These are phyloP conservation scores for Tuber magnatum DNA, from an alignment of 495 filamentous ascomycete genomes.

Conservation along the genomic window DNA sequence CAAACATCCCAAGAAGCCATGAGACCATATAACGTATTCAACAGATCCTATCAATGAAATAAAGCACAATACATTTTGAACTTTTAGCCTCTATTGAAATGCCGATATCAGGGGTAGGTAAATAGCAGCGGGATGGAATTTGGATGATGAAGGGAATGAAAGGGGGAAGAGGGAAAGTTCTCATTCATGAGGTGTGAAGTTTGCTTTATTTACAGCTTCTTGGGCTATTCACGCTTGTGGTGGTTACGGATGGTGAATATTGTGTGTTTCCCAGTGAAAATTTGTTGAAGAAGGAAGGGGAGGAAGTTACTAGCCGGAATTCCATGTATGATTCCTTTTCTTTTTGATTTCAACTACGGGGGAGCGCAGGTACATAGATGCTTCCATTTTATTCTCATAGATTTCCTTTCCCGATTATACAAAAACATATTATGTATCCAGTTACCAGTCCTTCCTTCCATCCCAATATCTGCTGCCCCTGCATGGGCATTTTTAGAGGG, in stretches of 20 bases:
- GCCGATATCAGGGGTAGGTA: neutral
- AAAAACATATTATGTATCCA: neutral
- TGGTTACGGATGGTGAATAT: slow-evolving; percentile 1
- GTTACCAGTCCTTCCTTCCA: neutral
- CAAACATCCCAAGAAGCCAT: neutral
- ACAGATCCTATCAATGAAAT: neutral
- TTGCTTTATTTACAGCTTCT: slow-evolving; percentile 1
- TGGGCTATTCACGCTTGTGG: slow-evolving; percentile 4
- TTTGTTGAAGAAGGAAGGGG: neutral
- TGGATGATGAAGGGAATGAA: neutral
- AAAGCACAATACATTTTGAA: neutral
- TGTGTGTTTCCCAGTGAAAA: neutral
- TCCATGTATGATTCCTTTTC: neutral
- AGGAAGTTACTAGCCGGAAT: neutral
- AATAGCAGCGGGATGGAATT: neutral
- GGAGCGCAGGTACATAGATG: neutral
- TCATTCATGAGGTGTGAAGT: neutral
- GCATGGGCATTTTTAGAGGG: neutral
- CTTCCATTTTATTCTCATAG: neutral
- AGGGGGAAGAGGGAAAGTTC: neutral
- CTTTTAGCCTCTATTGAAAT: neutral
- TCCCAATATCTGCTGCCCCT: neutral
- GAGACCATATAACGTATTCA: slow-evolving; percentile 5
- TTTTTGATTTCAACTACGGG: neutral
- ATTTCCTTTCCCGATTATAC: neutral